Conservation (phyloP, 225 moss, liverwort and hornwort genomes). For the Polytrichum commune region DNA sequence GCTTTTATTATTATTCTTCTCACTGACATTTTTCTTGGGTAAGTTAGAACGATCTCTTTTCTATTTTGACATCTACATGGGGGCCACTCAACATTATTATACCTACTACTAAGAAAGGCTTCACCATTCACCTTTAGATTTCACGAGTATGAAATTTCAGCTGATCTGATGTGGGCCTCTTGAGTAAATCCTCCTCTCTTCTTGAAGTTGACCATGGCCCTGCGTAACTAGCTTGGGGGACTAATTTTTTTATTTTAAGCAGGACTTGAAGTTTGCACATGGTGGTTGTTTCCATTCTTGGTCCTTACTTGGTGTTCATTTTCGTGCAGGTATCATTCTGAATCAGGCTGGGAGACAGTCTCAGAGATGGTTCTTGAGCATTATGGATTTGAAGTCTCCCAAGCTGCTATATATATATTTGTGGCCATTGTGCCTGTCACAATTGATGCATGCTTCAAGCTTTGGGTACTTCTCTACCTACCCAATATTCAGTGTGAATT, state of each 20-base stretch:
- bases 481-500: too few species aligned
- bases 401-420: slow-evolving; percentile 71
- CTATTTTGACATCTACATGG: too few species aligned
- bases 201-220: too few species aligned
- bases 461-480: slow-evolving; percentile 57
- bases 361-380: slow-evolving; percentile 89
- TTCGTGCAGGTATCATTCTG: slow-evolving; percentile 79
- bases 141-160: too few species aligned
- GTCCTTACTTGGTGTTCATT: slow-evolving; percentile 2
- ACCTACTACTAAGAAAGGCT: background rate
- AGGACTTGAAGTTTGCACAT: background rate
- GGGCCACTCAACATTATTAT: background rate
- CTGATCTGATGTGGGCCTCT: too few species aligned
- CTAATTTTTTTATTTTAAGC: too few species aligned
- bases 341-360: slow-evolving; percentile 95
- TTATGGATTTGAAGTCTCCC: slow-evolving; percentile 83
- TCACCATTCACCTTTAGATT: too few species aligned
- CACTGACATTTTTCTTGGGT: slow-evolving; percentile 97
- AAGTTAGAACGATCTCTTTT: slow-evolving; percentile 13
- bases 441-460: slow-evolving; percentile 98
- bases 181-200: too few species aligned
- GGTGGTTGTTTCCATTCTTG: background rate
- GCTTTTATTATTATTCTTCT: slow-evolving; percentile 93
- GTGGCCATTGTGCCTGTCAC: slow-evolving; percentile 97
- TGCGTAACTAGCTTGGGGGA: too few species aligned